Evolutionary conservation across 2,329 filamentous ascomycete genomes (phyloP).

Genomic region (Diaporthe helianthi): DNA sequence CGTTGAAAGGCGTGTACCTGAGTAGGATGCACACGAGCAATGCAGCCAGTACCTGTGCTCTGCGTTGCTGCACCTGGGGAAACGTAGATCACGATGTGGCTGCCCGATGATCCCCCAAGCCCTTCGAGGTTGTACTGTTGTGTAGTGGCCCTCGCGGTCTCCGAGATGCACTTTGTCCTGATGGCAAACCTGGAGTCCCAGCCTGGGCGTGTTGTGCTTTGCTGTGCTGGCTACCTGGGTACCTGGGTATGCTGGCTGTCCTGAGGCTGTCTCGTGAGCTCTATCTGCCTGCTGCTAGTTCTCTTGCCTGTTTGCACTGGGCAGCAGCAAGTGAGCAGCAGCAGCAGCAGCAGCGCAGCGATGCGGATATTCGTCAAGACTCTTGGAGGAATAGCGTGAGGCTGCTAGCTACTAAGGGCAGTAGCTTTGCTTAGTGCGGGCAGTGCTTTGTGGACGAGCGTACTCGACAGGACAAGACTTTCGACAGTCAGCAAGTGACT

Average conservation of each 20-base stretch:
- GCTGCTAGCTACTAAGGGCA: neutral
- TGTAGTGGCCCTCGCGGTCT: conserved; percentile 1
- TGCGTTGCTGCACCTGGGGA: conserved; percentile 20
- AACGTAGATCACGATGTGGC: conserved; percentile 23
- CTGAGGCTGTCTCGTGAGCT: neutral
- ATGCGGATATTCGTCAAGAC: neutral
- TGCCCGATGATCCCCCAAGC: conserved; percentile 19
- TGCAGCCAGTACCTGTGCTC: conserved; percentile 21
- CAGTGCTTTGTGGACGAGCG: neutral
- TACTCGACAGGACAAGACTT: conserved; percentile 8
- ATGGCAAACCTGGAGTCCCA: neutral
- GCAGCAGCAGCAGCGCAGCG: neutral
- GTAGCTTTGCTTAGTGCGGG: conserved; percentile 16
- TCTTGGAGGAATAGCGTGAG: neutral
- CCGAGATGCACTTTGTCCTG: conserved; percentile 10
- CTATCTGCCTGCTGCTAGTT: neutral
- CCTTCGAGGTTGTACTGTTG: conserved; percentile 16
- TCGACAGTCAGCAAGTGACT: neutral
- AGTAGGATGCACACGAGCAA: conserved; percentile 16
- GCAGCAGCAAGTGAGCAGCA: neutral
- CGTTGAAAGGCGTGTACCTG: conserved; percentile 17
- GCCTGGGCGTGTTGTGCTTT: neutral
- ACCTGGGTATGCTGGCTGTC: neutral
- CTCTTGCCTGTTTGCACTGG: neutral
- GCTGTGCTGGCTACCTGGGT: no score